Evolutionary conservation across 305 asterid genomes (phyloP), one percentile per base, ranked within the genome.

Genomic region (Fraxinus sp.): DNA sequence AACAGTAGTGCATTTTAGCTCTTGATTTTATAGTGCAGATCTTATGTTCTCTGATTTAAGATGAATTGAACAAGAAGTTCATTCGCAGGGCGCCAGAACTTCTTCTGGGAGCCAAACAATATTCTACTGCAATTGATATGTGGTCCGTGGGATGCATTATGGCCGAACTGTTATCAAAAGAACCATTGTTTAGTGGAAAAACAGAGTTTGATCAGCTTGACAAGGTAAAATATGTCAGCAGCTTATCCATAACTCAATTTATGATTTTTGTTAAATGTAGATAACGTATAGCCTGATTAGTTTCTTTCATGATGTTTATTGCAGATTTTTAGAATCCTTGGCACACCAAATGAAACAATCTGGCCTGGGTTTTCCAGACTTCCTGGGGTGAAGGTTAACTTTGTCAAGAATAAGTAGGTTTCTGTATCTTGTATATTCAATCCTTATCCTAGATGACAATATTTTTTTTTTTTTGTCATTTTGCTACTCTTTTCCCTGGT

Each of bases 61-160:
- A 62, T 52, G 62, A 66, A 82, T 75, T 70, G 32, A 82, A 39
- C 30, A 28, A 41, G 49, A 4, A 70, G 14, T 76, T 32, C 59
- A 26, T 83, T 83, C 71, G 41, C 91, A 95, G 98, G 92, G 97
- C 99, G 4, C 98, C 98, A 1, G 98, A 96, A 83, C 92, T 96
- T 82, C 93, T 96, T 11, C 87, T 96, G 90, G 99, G 98, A 85
- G 93, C 94, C 55, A 91, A 86, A 78, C 89, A 89, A 78, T 96
- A 96, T 87, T 93, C 98, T 36, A 94, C 97, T 8, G 98, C 97
- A 77, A 93, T 96, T 66, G 99, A 94, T 83, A 96, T 94, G 98
- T 96, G 98, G 99, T 96, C 99, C 2, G 76, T 93, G 71, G 99
- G 98, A 36, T 96, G 98, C 88, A 91, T 96, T 66, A 94, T 96